phyloP scores from a whole-genome alignment of 345 rosid genomes.

The Rhodamnia rubescens region DNA sequence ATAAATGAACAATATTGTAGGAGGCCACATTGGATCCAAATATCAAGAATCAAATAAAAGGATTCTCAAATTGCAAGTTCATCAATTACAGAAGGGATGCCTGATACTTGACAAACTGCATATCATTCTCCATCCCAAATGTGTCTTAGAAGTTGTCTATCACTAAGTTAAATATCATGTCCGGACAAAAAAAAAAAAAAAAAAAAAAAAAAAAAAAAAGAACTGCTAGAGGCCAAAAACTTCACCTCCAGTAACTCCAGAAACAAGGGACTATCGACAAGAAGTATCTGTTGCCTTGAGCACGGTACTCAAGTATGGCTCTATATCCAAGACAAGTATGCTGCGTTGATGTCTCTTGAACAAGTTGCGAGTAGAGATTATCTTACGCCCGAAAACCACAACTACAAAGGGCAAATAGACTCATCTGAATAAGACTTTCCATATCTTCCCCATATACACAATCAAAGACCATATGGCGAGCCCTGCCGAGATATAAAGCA shows the following conservation, averaged over 20 bases:
- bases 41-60: not conserved
- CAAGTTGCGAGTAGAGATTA: not conserved
- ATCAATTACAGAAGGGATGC: not conserved
- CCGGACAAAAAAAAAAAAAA: not conserved
- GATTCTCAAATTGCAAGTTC: not conserved
- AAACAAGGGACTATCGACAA: not conserved
- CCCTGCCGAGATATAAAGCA: slow-evolving; percentile 90
- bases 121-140: not conserved
- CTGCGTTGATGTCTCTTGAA: not conserved
- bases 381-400: not conserved
- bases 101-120: not conserved
- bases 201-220: not conserved
- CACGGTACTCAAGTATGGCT: not conserved
- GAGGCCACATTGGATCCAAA: not conserved
- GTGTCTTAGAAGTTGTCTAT: not conserved
- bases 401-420: not conserved
- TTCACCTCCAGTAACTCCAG: not conserved
- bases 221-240: not conserved
- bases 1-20: no score
- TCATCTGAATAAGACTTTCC: slow-evolving; percentile 61
- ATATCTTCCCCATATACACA: slow-evolving; percentile 80
- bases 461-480: slow-evolving; percentile 82
- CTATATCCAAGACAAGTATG: not conserved
- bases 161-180: not conserved
- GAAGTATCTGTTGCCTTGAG: not conserved